Percentiles rank a stretch among this genome's conserved stretches.
phyloP scores from a whole-genome alignment of 2,329 filamentous ascomycete species.

The Macroventuria anomochaeta region DNA sequence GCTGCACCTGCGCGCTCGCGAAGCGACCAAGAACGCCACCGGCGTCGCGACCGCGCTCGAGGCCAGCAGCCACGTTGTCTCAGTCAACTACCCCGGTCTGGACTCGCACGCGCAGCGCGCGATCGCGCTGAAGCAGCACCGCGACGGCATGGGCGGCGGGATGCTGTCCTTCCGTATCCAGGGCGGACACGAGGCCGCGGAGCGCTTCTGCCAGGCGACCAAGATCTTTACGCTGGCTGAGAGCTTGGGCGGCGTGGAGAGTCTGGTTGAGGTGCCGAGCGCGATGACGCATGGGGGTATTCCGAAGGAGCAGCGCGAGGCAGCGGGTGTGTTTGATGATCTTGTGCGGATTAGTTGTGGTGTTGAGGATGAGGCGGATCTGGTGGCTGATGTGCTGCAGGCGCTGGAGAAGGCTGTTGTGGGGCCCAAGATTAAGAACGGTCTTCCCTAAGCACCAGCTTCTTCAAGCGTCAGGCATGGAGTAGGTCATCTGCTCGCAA shows the following conservation, averaged over 20 bases:
- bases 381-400: slow-evolving; percentile 80
- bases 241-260: slow-evolving; percentile 90
- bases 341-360: slow-evolving; percentile 92
- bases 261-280: slow-evolving; percentile 86
- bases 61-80: slow-evolving; percentile 78
- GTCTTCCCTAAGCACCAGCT: slow-evolving; percentile 6
- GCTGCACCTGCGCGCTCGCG: slow-evolving; percentile 86
- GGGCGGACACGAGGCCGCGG: slow-evolving; percentile 83
- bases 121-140: slow-evolving; percentile 89
- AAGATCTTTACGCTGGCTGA: slow-evolving; percentile 93
- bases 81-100: slow-evolving; percentile 95
- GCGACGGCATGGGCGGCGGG: slow-evolving; percentile 90
- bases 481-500: background rate
- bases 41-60: slow-evolving; percentile 79
- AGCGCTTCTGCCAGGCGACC: slow-evolving; percentile 89
- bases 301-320: slow-evolving; percentile 86
- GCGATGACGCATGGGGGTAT: slow-evolving; percentile 98
- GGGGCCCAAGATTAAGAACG: slow-evolving; percentile 49
- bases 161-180: slow-evolving; percentile 97
- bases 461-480: too few relatives aligned
- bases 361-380: slow-evolving; percentile 86
- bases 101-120: slow-evolving; percentile 84
- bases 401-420: slow-evolving; percentile 80
- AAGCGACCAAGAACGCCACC: slow-evolving; percentile 82
- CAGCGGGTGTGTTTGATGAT: slow-evolving; percentile 92